These are phyloP conservation scores for Chloranthus sessilifolius DNA, from an alignment of 164 flowering plant genomes.

Conservation along the genomic window DNA sequence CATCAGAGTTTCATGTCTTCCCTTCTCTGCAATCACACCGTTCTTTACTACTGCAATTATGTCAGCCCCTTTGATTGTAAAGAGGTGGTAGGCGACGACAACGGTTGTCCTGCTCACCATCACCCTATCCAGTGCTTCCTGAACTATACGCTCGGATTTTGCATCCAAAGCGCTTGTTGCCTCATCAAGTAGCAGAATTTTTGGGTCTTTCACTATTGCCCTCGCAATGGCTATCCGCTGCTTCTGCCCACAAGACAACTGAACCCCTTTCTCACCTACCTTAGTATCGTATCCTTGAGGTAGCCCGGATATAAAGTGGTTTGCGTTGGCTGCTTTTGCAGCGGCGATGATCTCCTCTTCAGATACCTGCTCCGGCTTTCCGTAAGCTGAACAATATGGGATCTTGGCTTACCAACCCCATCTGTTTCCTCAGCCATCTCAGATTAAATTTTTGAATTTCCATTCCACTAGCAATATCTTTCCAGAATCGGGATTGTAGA, in stretches of 20 bases:
- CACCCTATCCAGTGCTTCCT: neutral
- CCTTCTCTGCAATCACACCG: slow-evolving; percentile 50
- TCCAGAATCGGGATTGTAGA: slow-evolving; percentile 68
- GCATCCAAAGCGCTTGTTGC: neutral
- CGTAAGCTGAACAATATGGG: slow-evolving; percentile 71
- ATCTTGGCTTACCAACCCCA: slow-evolving; percentile 72
- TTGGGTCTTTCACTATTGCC: neutral
- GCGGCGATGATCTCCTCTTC: slow-evolving; percentile 63
- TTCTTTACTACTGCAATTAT: neutral
- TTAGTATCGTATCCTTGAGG: slow-evolving; percentile 58
- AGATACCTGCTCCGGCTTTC: slow-evolving; percentile 33
- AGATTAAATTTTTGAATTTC: slow-evolving; percentile 36
- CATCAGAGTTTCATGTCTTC: slow-evolving; percentile 56
- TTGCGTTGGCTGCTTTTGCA: slow-evolving; percentile 60
- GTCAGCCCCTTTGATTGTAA: neutral
- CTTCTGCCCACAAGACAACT: neutral
- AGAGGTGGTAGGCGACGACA: neutral
- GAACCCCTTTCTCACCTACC: slow-evolving; percentile 1
- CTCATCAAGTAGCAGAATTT: neutral
- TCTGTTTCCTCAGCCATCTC: slow-evolving; percentile 64
- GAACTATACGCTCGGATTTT: neutral
- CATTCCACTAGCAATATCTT: slow-evolving; percentile 33
- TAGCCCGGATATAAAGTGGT: slow-evolving; percentile 53
- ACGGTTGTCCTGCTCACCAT: neutral
- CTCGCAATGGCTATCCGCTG: neutral